Evolutionary conservation across 306 rosid species (phyloP).

Genomic region (Glycine latifolia): DNA sequence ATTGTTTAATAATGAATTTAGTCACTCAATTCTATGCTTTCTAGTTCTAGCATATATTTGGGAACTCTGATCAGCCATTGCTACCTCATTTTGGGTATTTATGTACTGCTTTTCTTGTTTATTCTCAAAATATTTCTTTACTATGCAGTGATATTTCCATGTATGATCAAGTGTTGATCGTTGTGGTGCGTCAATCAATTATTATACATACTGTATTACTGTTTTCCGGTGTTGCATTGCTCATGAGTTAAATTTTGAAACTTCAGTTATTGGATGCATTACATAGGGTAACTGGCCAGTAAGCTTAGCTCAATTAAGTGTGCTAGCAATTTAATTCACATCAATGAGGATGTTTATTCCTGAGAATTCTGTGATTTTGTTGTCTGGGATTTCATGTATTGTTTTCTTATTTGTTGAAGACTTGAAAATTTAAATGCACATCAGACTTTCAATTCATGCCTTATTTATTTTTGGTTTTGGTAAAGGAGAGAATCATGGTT

Average conservation of each 20-base stretch:
- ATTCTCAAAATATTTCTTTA: not conserved
- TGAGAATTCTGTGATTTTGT: not conserved
- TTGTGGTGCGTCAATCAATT: not conserved
- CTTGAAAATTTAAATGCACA: not conserved
- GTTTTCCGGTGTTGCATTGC: not conserved
- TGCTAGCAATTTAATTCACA: not conserved
- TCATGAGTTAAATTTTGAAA: not conserved
- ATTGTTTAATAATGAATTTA: slow-evolving; percentile 1
- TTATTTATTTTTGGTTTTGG: not conserved
- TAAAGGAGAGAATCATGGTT: not conserved
- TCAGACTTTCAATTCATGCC: not conserved
- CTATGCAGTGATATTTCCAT: not conserved
- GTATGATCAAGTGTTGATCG: slow-evolving; percentile 8
- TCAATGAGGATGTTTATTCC: not conserved
- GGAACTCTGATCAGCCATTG: not conserved
- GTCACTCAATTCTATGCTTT: not conserved
- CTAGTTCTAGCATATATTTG: not conserved
- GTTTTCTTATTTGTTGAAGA: not conserved
- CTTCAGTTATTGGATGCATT: not conserved
- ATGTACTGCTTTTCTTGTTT: not conserved
- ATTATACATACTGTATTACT: not conserved
- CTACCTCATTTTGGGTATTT: not conserved
- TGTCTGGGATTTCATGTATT: slow-evolving; percentile 2
- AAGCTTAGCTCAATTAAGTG: not conserved
- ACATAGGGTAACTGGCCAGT: not conserved